Base-by-base conservation (phyloP, 2,329 filamentous ascomycete genomes). In the Stachybotrys chartarum region DNA sequence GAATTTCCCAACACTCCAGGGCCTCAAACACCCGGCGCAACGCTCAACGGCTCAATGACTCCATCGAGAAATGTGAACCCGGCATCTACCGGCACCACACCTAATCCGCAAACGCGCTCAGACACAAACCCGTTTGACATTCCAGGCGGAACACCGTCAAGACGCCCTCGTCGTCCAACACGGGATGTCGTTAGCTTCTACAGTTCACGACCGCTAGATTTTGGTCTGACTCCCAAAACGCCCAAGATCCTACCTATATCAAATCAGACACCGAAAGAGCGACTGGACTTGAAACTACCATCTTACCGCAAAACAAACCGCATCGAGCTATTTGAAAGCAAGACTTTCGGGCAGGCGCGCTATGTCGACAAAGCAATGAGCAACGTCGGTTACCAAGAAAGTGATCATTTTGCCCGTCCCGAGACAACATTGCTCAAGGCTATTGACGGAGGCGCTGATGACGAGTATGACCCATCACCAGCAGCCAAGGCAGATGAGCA, bases 341-440 rank as follows among this genome's bases (percentile, higher is more conserved):
- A 94, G 70, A 87, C 86, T 1, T 85, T 88, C 59, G 90, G 91
- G 47, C 88, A 93, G 67, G 86, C 90, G 57, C 89, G 93, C 65
- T 97, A 96, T 70, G 92, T 97, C 50, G 93, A 97, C 71, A 91
- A 94, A 67, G 88, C 90, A 1, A 96, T 97, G 92, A 92, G 92
- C 63, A 93, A 91, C 64, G 89, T 96, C 50, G 93, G 93, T 53
- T 97, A 96, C 67, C 93, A 97, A 72, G 91, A 97, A 73, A 96
- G 88, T 64, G 93, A 97, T 72, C 80, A 92, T 56, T 97, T 91
- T 67, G 78, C 89, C 53, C 85, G 90, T 50, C 88, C 90, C 6
- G 88, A 92, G 54, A 82, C 83, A 57, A 85, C 81, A 53, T 78
- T 96, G 57, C 83, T 87, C 63, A 86, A 86, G 67, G 81, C 82